Base-by-base conservation (phyloP, 768 basidiomycete genomes). In the Auricularia heimuer region DNA sequence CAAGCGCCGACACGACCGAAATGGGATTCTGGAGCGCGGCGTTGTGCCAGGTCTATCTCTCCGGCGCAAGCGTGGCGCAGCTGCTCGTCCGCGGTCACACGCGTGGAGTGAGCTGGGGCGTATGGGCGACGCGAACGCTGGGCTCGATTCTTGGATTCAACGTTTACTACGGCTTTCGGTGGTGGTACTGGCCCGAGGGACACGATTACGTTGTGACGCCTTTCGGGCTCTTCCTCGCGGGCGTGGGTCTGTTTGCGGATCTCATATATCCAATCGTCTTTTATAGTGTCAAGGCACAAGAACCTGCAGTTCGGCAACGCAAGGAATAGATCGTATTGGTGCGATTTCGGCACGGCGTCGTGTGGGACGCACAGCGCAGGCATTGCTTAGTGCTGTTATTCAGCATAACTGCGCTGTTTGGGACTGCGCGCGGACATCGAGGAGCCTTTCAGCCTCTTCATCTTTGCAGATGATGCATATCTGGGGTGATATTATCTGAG, bases 181-280 rank as follows among this genome's bases (percentile, higher is more conserved):
- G 56, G 56, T 60, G 56, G 56, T 60, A n/a, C 14, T 60, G 56
- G 56, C 56, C 56, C 21, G 56, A 60, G 29, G 56, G 34, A 11
- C 56, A 60, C 29, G 29, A 29, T 14, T 60, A 60, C 18, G 56
- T 60, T 29, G 56, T 60, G 4, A 60, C 24, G 29, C 56, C 56
- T 6, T 60, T 60, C 24, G 12, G 24, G 29, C 24, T 60, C 6
- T 60, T 29, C 29, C 29, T 60, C 1, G 21, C 24, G 14, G 29
- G 29, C 12, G 34, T 1, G 11, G 24, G 24, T 18, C 18, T 60
- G 29, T 14, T 29, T 29, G 56, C 56, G 14, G 56, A 60, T 29
- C 56, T 60, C 18, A 24, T 60, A 4, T 60, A 60, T 29, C 47
- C 47, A 12, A 18, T 51, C 18, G 16, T 51, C 14, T 51, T 51